Conservation (phyloP, 1,284 basidiomycete genomes). For the Singerocomus rubriflavus region DNA sequence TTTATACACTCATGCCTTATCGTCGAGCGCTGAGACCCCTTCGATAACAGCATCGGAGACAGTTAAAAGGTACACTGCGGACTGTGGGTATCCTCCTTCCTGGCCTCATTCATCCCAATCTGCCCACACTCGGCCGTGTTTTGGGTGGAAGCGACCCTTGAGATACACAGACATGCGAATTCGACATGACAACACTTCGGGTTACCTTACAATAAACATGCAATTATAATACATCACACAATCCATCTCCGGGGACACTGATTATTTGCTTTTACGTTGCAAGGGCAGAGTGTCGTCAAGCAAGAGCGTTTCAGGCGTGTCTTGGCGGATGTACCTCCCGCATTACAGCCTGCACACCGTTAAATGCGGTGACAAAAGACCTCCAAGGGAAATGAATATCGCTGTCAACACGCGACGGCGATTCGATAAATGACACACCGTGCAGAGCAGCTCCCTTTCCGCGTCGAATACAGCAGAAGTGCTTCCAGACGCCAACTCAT, state of each 20-base stretch:
- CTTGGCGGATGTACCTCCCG: neutral
- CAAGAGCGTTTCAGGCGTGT: constrained; percentile 2
- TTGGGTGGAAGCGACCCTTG: neutral
- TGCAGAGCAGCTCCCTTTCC: constrained; percentile 47
- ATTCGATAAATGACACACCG: constrained; percentile 36
- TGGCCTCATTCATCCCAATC: neutral
- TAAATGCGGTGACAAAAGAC: constrained; percentile 32
- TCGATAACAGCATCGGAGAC: constrained; percentile 3
- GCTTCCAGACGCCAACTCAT: constrained; percentile 47
- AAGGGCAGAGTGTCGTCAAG: neutral
- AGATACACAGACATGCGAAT: neutral
- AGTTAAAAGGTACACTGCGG: neutral
- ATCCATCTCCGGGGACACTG: neutral
- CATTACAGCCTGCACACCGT: constrained; percentile 30
- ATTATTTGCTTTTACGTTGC: neutral
- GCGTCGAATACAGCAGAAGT: constrained; percentile 56
- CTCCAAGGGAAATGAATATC: constrained; percentile 17
- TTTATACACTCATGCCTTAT: constrained; percentile 27
- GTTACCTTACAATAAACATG: neutral
- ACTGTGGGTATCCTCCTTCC: neutral
- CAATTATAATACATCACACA: neutral
- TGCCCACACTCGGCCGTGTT: neutral
- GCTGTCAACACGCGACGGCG: constrained; percentile 8
- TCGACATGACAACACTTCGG: constrained; percentile 6
- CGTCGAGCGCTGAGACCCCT: constrained; percentile 13